Evolutionary conservation across 108 stramenopile genomes (phyloP).

Genomic region (Skeletonema costatum): DNA sequence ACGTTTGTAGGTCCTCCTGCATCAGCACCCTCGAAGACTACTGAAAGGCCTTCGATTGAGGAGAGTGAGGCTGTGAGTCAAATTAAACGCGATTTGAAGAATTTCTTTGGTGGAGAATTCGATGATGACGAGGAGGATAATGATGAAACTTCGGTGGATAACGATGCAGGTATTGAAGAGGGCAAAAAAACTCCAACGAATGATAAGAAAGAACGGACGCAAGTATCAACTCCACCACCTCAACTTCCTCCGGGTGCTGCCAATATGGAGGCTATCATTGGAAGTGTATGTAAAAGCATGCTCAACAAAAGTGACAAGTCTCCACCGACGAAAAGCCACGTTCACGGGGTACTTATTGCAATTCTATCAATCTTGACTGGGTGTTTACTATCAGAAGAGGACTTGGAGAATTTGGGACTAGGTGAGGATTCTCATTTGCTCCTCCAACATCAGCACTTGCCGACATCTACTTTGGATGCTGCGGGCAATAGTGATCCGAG

Average conservation of each 20-base stretch:
- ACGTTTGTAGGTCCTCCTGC: conserved; percentile 5
- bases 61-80: conserved; percentile 1
- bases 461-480: conserved; percentile 3
- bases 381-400: conserved; percentile 31
- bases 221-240: background rate
- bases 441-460: background rate
- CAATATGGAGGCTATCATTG: conserved; percentile 60
- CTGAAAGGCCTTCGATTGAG: background rate
- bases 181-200: background rate
- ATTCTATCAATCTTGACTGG: conserved; percentile 54
- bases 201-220: background rate
- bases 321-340: background rate
- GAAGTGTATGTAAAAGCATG: conserved; percentile 49
- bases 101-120: background rate
- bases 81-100: conserved; percentile 24
- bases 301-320: background rate
- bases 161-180: background rate
- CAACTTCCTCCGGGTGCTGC: conserved; percentile 15
- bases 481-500: conserved; percentile 21
- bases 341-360: conserved; percentile 62
- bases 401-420: conserved; percentile 23
- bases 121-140: background rate
- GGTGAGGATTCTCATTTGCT: conserved; percentile 8
- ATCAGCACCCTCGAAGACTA: background rate
- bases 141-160: background rate